phyloP scores from a whole-genome alignment of 2,329 filamentous ascomycete species.

The Helotiales sp. region DNA sequence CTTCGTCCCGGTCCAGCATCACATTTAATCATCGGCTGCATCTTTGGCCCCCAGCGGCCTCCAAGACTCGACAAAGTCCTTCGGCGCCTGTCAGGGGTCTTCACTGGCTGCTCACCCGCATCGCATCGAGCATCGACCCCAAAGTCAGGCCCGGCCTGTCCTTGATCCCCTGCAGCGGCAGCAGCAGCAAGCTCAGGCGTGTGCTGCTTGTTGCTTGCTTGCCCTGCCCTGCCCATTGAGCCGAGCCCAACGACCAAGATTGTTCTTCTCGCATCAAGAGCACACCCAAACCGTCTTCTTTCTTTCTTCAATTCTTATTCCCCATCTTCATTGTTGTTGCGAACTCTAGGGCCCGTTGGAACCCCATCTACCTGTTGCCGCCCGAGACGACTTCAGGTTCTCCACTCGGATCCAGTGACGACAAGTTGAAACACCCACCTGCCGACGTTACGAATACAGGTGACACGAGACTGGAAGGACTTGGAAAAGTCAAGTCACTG shows the following conservation, averaged over 20 bases:
- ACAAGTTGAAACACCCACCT: slow-evolving; percentile 20
- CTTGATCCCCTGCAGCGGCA: slow-evolving; percentile 3
- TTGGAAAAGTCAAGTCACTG: background rate
- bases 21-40: background rate
- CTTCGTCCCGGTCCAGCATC: background rate
- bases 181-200: background rate
- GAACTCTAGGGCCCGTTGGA: background rate
- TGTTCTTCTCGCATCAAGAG: background rate
- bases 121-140: slow-evolving; percentile 1
- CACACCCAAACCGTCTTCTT: background rate
- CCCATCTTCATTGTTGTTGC: slow-evolving; percentile 5
- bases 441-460: slow-evolving; percentile 4
- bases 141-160: background rate
- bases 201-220: background rate
- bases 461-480: background rate
- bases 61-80: too few species aligned
- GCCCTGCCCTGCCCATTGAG: background rate
- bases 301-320: background rate
- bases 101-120: background rate
- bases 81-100: background rate
- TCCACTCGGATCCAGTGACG: slow-evolving; percentile 18
- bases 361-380: slow-evolving; percentile 5
- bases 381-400: slow-evolving; percentile 7
- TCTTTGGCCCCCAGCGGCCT: background rate
- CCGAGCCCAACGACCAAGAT: slow-evolving; percentile 1